These are phyloP conservation scores for Simplicillium sp. DNA, from an alignment of 2,329 filamentous ascomycete genomes.

Conservation along the genomic window DNA sequence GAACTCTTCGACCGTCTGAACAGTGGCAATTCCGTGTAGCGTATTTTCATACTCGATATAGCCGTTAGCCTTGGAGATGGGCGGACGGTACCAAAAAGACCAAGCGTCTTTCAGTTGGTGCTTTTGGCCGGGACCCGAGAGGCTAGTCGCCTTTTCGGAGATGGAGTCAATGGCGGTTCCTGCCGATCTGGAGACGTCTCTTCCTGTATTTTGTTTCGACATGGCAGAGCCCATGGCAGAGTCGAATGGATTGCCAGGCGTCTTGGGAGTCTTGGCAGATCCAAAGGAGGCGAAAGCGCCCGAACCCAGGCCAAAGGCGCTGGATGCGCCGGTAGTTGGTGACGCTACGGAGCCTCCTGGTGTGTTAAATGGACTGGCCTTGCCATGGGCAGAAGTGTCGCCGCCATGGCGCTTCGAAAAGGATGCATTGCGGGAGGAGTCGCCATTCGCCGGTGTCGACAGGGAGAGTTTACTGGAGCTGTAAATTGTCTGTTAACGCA, in stretches of 20 bases:
- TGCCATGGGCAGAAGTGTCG: slow-evolving; percentile 61
- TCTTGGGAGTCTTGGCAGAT: slow-evolving; percentile 78
- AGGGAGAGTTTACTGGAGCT: slow-evolving; percentile 88
- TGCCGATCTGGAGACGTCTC: slow-evolving; percentile 21
- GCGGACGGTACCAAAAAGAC: slow-evolving; percentile 96
- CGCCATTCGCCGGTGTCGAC: slow-evolving; percentile 57
- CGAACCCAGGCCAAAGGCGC: slow-evolving; percentile 86
- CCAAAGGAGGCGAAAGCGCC: slow-evolving; percentile 91
- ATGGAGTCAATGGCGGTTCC: slow-evolving; percentile 32
- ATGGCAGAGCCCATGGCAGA: slow-evolving; percentile 46
- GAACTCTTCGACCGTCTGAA: slow-evolving; percentile 80
- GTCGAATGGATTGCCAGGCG: slow-evolving; percentile 72
- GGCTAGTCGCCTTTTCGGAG: slow-evolving; percentile 25
- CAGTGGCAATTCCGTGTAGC: slow-evolving; percentile 73
- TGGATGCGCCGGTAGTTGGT: slow-evolving; percentile 68
- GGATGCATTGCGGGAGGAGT: slow-evolving; percentile 51
- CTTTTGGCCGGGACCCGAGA: slow-evolving; percentile 30
- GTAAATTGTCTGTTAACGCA: slow-evolving; percentile 10
- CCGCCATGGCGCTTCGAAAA: slow-evolving; percentile 68
- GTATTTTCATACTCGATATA: slow-evolving; percentile 94
- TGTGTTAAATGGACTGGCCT: slow-evolving; percentile 70
- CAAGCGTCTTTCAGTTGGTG: slow-evolving; percentile 71
- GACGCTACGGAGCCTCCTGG: slow-evolving; percentile 62
- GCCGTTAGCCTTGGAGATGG: slow-evolving; percentile 87
- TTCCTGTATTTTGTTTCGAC: slow-evolving; percentile 18